Evolutionary conservation across 305 asterid species (phyloP).

Genomic region (Fraxinus sp.): DNA sequence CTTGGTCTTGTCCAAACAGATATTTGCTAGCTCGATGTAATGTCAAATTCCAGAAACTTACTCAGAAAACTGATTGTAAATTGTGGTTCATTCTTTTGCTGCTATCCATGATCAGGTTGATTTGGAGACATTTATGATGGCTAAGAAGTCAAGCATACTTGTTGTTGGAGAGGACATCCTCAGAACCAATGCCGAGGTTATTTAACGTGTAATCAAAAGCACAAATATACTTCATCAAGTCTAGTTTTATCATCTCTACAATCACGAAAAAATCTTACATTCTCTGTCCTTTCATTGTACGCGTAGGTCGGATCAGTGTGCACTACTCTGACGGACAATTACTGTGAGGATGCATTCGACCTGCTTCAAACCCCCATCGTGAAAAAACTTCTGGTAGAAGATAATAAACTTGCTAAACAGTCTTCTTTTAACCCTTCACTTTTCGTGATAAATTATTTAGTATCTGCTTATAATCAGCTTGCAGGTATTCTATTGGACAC

Average conservation of each 20-base stretch:
- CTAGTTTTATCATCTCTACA: neutral
- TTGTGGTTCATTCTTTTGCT: neutral
- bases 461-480: constrained; percentile 37
- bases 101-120: neutral
- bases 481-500: constrained; percentile 80
- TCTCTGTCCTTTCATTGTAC: neutral
- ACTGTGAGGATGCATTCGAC: constrained; percentile 75
- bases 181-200: constrained; percentile 65
- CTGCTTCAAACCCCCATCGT: constrained; percentile 62
- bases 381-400: constrained; percentile 64
- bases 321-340: constrained; percentile 69
- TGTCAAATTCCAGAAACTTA: neutral
- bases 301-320: constrained; percentile 63
- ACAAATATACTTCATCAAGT: neutral
- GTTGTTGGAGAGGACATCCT: constrained; percentile 54
- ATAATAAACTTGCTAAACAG: neutral
- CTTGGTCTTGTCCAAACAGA: neutral
- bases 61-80: neutral
- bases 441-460: neutral
- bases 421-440: neutral
- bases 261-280: neutral
- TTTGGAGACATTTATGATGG: constrained; percentile 48
- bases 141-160: constrained; percentile 22
- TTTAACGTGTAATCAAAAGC: neutral
- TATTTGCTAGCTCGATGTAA: neutral